Evolutionary conservation across 2,329 filamentous ascomycete genomes (phyloP).

Genomic region (Penicillium sp.): DNA sequence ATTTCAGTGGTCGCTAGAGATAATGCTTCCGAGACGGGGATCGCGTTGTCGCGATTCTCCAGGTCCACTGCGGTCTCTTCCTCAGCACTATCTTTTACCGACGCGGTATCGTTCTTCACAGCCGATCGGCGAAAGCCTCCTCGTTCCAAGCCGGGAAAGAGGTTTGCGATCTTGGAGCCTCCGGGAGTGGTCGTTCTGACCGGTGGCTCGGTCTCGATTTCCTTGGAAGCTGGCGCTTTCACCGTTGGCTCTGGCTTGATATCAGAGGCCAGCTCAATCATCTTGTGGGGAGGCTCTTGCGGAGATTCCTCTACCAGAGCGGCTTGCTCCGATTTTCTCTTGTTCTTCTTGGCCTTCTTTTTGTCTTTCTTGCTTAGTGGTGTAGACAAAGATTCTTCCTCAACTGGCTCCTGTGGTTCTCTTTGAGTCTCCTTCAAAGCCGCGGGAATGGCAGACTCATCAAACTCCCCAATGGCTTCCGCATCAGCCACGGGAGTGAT

Average conservation of each 20-base stretch:
- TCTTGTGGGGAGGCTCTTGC: constrained; percentile 10
- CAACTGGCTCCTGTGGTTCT: constrained; percentile 3
- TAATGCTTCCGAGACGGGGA: constrained; percentile 42
- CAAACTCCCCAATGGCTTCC: constrained; percentile 26
- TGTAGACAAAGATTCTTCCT: constrained; percentile 11
- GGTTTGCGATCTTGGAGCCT: constrained; percentile 28
- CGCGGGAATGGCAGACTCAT: constrained; percentile 25
- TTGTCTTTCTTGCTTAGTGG: constrained; percentile 27
- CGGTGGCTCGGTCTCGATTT: constrained; percentile 19
- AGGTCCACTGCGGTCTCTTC: constrained; percentile 32
- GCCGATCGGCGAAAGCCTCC: constrained; percentile 27
- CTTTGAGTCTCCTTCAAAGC: constrained; percentile 16
- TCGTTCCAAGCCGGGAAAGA: constrained; percentile 37
- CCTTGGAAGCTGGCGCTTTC: constrained; percentile 14
- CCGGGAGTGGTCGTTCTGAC: constrained; percentile 18
- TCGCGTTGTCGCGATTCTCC: constrained; percentile 43
- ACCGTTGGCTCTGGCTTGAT: background rate
- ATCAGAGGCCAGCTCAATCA: constrained; percentile 6
- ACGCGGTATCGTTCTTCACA: constrained; percentile 18
- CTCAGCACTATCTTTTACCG: constrained; percentile 39
- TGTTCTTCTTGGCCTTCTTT: constrained; percentile 27
- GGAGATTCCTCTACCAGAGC: constrained; percentile 4
- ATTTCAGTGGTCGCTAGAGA: constrained; percentile 31
- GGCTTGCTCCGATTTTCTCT: constrained; percentile 25
- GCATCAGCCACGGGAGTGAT: constrained; percentile 18